Evolutionary conservation across 441 rosid species (phyloP), one percentile per base, ranked within the genome.

Genomic region (Jatropha podagrica): DNA sequence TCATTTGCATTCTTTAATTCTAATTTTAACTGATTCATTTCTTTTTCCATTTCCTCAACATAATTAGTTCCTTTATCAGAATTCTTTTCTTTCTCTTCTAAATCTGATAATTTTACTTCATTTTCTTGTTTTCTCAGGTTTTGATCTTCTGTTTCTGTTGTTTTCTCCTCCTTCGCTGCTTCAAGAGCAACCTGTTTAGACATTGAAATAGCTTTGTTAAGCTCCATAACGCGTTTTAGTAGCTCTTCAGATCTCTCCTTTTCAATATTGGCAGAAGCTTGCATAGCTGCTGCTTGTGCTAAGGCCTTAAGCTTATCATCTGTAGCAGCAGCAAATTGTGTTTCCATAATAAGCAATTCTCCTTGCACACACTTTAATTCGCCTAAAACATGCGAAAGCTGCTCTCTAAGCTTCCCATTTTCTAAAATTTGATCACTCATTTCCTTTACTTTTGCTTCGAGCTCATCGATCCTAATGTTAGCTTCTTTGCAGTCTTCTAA

Each of bases 181-280:
- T 80, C 80, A 13, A 62, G 13, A 38, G 79, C 77, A 26, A 74
- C 81, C 26, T 71, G 56, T 70, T 80, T 83, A n/a, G 65, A 62
- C 79, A 59, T 14, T 41, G 67, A 70, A 75, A 85, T 20, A 52
- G 81, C 77, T 65, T 79, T 80, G 41, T 82, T 81, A 55, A 84
- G 86, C 74, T 82, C 78, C 12, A 38, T 51, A 2, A 67, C 79
- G 40, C 72, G 77, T 52, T 69, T 74, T 1, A 65, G 44, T 41
- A 85, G 87, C 74, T 81, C 82, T 68, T 81, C 86, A 11, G 76
- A 70, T 69, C 81, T 86, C 32, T 81, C 83, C 82, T 76, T 87
- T 42, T 86, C 91, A 55, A 76, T 66, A 41, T 65, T 44, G 9
- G 81, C 85, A 9, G 76, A 81, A 49, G 74, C 23, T 77, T 87